Evolutionary conservation across 257 asterid genomes (phyloP), one percentile per base, ranked within the genome.

Genomic region (Striga asiatica): DNA sequence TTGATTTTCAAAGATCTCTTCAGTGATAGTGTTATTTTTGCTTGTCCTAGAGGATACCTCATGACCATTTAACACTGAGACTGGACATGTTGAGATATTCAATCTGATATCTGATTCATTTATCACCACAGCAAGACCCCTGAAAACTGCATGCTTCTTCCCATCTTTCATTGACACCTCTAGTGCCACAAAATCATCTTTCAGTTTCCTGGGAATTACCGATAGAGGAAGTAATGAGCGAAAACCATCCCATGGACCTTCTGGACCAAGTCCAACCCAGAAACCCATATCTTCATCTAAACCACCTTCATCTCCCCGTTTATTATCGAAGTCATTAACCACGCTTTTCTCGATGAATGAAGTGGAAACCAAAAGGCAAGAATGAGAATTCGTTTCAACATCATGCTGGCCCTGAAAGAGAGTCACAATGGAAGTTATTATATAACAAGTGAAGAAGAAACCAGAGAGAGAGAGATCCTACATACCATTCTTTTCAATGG

Each of bases 181-280:
- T 38, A 88, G 57, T 64, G 93, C 98, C 67, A 88, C 76, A 81
- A 75, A 82, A 61, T 82, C 94, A 74, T 82, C 89, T 61, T 72
- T 61, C 56, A 92, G 66, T 69, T 81, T 78, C 85, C 72, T 79
- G 62, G 94, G 72, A 66, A 70, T 77, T 61, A 85, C 89, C 56
- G 98, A 80, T 34, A 74, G 66, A 50, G 98, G 97, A 76, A 88
- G 88, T 66, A 81, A 76, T 54, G 97, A 92, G 34, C 97, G 97
- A 53, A 84, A 79, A 74, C 97, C 88, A 74, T 92, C 84, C 97
- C 97, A 92, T 57, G 89, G 82, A 66, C 97, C 97, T 66, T 78
- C 79, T 21, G 83, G 83, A 54, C 78, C 70, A 61, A 88, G 91
- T 68, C 93, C 82, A 71, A 88, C 78, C 92, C 89, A 82, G 73